Evolutionary conservation across 2,329 filamentous ascomycete genomes (phyloP), one percentile per base, ranked within the genome.

Genomic region (Pseudogymnoascus sp.): DNA sequence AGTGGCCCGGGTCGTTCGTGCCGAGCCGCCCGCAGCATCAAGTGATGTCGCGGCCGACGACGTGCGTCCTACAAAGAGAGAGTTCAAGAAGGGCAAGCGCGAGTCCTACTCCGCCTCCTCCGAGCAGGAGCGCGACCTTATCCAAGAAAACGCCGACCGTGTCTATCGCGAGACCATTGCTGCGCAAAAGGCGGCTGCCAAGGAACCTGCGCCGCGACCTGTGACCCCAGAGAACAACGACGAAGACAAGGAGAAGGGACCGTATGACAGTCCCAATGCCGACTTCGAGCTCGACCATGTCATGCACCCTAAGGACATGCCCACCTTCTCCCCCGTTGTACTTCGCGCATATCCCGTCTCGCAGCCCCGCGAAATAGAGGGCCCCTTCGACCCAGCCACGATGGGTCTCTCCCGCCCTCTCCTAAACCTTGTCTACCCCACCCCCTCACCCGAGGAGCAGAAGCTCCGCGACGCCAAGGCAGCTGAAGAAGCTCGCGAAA

Each of bases 211-310:
- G 13, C 69, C 78, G 51, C 76, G 76, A 58, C 82, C 86, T 62
- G 78, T 82, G 60, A 81, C 82, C 2, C 83, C 84, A 9, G 69
- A 73, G 61, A 76, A 79, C 33, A 73, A 76, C 4, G 33, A 39
- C 1, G 71, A 69, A 62, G 73, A 76, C 8, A 66, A 72, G 2
- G 68, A 72, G 9, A 80, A 80, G 72, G 79, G 77, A 61, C 78
- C 73, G 7, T 88, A 82, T 62, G 82, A 81, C 65, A 81, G 73
- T 6, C 85, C 85, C 1, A 78, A 88, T 68, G 85, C 85, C n/a
- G 85, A 88, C 70, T 84, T 87, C 61, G 77, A 75, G 60, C 81
- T 86, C 63, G 84, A 87, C 69, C 81, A 85, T 67, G 73, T 81
- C 64, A 78, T 87, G 64, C 76, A 79, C 61, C 85, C 85, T 4